These are phyloP conservation scores for Magnolia officinalis DNA, from an alignment of 164 flowering plant genomes.

Conservation along the genomic window DNA sequence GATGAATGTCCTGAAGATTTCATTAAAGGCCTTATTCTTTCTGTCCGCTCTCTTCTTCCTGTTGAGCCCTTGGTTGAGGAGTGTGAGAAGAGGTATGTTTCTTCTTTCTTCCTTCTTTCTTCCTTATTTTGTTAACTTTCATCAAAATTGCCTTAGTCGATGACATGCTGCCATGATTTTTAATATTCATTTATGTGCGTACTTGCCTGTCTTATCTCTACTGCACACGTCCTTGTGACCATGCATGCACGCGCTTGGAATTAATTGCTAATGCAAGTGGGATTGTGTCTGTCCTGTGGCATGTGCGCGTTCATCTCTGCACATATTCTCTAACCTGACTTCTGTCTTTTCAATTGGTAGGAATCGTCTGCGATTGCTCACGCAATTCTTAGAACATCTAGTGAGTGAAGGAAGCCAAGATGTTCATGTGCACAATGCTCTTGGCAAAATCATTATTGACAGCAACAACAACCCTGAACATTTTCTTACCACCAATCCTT, in stretches of 20 bases:
- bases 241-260: background rate
- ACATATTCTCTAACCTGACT: conserved; percentile 6
- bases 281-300: background rate
- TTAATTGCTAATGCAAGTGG: no score
- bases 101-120: background rate
- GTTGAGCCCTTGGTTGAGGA: conserved; percentile 98
- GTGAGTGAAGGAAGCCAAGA: conserved; percentile 99
- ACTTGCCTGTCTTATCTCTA: no score
- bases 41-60: conserved; percentile 83
- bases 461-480: conserved; percentile 99
- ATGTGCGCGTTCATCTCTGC: background rate
- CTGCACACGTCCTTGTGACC: no score
- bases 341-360: conserved; percentile 24
- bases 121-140: background rate
- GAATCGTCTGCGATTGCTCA: conserved; percentile 92
- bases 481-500: conserved; percentile 97
- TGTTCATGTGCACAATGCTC: conserved; percentile 99
- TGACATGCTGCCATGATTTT: no score
- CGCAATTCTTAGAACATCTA: conserved; percentile 99
- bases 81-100: conserved; percentile 87
- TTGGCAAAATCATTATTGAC: conserved; percentile 98
- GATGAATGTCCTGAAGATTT: conserved; percentile 99
- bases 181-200: no score
- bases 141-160: no score
- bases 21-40: conserved; percentile 76